A percentile compares a stretch with the other conserved stretches of the same genome.
Conservation (phyloP, 2,329 filamentous ascomycete genomes). For the Venturia carpophila region DNA sequence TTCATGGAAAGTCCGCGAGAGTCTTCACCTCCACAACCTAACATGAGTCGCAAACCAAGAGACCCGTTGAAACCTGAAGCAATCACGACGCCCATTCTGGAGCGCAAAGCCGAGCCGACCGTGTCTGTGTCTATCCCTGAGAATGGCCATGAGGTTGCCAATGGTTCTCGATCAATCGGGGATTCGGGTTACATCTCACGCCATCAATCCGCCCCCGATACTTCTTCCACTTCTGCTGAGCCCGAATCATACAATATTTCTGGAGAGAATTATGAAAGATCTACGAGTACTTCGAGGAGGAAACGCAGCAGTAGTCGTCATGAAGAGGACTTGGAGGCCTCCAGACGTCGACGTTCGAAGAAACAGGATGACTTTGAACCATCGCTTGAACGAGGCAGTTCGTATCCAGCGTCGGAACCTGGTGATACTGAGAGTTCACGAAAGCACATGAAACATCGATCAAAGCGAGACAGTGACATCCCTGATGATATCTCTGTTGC, state of each 20-base stretch:
- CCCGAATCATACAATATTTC: slow-evolving; percentile 24
- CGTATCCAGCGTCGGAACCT: slow-evolving; percentile 14
- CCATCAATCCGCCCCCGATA: slow-evolving; percentile 8
- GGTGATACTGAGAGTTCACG: slow-evolving; percentile 23
- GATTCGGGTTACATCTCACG: slow-evolving; percentile 15
- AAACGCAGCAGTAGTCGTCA: slow-evolving; percentile 10
- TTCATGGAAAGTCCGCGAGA: slow-evolving; percentile 12
- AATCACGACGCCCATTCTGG: slow-evolving; percentile 6
- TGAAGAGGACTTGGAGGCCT: slow-evolving; percentile 17
- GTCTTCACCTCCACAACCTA: neutral
- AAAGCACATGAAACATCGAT: slow-evolving; percentile 31
- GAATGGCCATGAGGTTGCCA: slow-evolving; percentile 6
- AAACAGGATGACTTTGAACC: slow-evolving; percentile 4
- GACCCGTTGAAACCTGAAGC: neutral
- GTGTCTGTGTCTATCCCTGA: slow-evolving; percentile 10
- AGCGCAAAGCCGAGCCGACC: slow-evolving; percentile 3
- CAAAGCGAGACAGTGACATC: slow-evolving; percentile 24
- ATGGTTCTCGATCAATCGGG: neutral
- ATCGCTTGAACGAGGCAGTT: neutral
- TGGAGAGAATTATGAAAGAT: neutral
- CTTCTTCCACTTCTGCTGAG: slow-evolving; percentile 22
- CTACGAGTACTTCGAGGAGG: neutral
- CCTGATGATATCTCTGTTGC: slow-evolving; percentile 16
- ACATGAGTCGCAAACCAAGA: slow-evolving; percentile 1
- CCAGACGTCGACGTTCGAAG: slow-evolving; percentile 13